Evolutionary conservation across 1,284 basidiomycete genomes (phyloP).

Genomic region (Cutaneotrichosporon arboriforme): DNA sequence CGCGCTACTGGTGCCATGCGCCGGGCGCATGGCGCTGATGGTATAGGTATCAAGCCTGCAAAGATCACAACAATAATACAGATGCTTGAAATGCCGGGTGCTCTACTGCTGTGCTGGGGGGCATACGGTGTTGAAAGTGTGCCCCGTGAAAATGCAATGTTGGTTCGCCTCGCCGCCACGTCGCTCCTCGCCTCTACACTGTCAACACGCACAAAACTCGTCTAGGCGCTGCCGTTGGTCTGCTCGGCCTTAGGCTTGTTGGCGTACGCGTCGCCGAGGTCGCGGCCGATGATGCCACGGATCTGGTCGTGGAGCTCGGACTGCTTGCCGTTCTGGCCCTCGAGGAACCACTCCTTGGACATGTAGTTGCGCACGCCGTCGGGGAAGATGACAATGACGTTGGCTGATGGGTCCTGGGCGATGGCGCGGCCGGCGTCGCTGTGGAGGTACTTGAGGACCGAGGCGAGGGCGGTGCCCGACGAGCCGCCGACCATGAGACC

Average conservation of each 20-base stretch:
- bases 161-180: too few species aligned
- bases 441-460: conserved; percentile 70
- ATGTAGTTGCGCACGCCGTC: conserved; percentile 96
- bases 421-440: conserved; percentile 59
- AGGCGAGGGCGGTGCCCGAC: conserved; percentile 76
- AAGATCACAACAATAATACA: too few species aligned
- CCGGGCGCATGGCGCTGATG: too few species aligned
- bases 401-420: conserved; percentile 66
- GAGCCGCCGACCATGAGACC: conserved; percentile 89
- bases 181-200: too few species aligned
- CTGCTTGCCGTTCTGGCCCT: conserved; percentile 8
- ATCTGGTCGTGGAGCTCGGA: conserved; percentile 12
- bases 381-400: conserved; percentile 82
- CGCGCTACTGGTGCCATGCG: too few species aligned
- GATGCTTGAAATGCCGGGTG: too few species aligned
- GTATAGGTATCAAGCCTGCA: too few species aligned
- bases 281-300: conserved; percentile 16
- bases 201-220: too few species aligned
- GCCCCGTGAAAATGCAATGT: too few species aligned
- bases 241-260: conserved; percentile 1
- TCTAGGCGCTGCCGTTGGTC: conserved; percentile 3
- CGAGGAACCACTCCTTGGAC: conserved; percentile 60
- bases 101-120: too few species aligned
- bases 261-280: conserved; percentile 18
- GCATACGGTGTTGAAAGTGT: too few species aligned